Evolutionary conservation across 352 stramenopile species (phyloP), one percentile per base, ranked within the genome.

Genomic region (Pythium aphanidermatum): DNA sequence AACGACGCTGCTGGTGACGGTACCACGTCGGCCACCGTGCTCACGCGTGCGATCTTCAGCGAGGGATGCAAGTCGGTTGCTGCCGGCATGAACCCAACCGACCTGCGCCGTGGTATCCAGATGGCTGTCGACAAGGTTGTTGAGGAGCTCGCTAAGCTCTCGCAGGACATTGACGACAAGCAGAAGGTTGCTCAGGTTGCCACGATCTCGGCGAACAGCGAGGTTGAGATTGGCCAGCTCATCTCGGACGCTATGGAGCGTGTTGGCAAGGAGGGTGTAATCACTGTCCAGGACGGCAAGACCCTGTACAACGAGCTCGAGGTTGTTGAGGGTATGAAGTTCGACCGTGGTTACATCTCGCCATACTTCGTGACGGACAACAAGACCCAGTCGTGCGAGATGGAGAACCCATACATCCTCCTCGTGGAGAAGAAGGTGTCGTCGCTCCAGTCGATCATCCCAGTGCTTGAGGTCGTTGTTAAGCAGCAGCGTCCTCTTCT

Each of bases 401-500:
- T 99, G 63, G 97, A 99, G 63, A 98, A 99, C 78, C 96, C 97
- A 25, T 85, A 95, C 53, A 98, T 99, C 57, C 74, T 99, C 16
- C 76, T 99, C 32, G 96, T 99, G n/a, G 97, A 99, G 72, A 99
- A 98, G 92, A 99, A 99, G 83, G 88, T 99, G 41, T 98, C 86
- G 63, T 96, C 75, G 62, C 74, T 99, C 28, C 89, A 98, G 74
- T 58, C 63, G 60, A 88, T 99, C 57, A 90, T 99, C 51, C 96
- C 96, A 7, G 70, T 99, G 25, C 81, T 99, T 33, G 97, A 99
- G 72, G 85, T 67, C 17, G 89, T 98, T 33, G 95, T 99, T 56
- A 99, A 99, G 83, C 76, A 79, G 49, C 88, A 98, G 68, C 76
- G 89, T 23, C 96, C 95, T 46, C 73, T 99, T 23, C 62, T 99